These are phyloP conservation scores for Pseudonitzschia pungens DNA, from an alignment of 108 stramenopile species.

Conservation along the genomic window DNA sequence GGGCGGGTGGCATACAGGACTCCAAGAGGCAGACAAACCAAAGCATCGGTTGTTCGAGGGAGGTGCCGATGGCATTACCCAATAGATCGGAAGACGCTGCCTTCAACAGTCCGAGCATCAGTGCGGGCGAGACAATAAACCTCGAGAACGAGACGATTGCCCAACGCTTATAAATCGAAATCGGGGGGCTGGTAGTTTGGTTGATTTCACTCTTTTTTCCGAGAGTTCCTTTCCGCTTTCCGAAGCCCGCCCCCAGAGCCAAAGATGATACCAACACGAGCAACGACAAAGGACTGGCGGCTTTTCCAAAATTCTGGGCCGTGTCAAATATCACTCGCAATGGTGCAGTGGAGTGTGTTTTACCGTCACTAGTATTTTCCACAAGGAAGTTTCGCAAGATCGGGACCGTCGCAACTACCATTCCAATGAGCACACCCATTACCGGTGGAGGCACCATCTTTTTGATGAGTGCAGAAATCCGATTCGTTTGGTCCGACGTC, in stretches of 20 bases:
- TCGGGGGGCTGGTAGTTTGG: not conserved
- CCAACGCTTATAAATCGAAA: slow-evolving; percentile 15
- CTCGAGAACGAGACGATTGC: slow-evolving; percentile 28
- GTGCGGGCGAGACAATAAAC: slow-evolving; percentile 31
- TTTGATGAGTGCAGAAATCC: slow-evolving; percentile 2
- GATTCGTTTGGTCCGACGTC: not conserved
- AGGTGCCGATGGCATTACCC: not conserved
- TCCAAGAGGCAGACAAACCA: slow-evolving; percentile 43
- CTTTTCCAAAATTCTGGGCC: slow-evolving; percentile 35
- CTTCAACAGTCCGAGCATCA: slow-evolving; percentile 24
- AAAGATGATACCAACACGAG: slow-evolving; percentile 36
- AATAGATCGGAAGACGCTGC: not conserved
- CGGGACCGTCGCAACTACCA: slow-evolving; percentile 20
- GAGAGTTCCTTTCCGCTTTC: not conserved
- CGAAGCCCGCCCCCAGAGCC: slow-evolving; percentile 28
- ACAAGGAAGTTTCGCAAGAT: slow-evolving; percentile 18
- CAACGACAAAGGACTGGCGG: slow-evolving; percentile 31
- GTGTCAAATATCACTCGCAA: slow-evolving; percentile 21
- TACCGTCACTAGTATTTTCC: not conserved
- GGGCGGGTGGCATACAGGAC: slow-evolving; percentile 51
- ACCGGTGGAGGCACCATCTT: slow-evolving; percentile 33
- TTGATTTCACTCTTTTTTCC: not conserved
- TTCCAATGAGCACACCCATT: slow-evolving; percentile 24
- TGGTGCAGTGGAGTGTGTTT: not conserved
- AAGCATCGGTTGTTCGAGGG: slow-evolving; percentile 23